These are phyloP conservation scores for Phlebiopsis flavidoalba DNA, from an alignment of 768 basidiomycete genomes.

Conservation along the genomic window DNA sequence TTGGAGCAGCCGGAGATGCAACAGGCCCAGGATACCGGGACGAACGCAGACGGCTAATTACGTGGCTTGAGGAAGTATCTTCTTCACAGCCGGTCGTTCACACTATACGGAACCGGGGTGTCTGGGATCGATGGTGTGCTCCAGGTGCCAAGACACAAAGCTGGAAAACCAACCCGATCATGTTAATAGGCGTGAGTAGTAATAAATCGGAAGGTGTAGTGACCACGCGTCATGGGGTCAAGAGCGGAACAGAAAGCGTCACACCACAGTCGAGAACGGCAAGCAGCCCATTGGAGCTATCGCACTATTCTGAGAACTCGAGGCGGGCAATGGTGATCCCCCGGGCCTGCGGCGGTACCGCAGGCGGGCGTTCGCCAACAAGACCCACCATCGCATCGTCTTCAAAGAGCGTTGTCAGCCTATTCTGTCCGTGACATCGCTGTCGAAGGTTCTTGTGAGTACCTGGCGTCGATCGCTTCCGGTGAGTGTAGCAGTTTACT, in stretches of 20 bases:
- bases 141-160: background rate
- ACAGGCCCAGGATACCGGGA: too few relatives aligned
- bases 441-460: background rate
- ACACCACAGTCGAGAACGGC: background rate
- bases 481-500: background rate
- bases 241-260: background rate
- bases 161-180: too few relatives aligned
- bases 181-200: too few relatives aligned
- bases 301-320: too few relatives aligned
- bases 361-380: background rate
- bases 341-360: too few relatives aligned
- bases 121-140: background rate
- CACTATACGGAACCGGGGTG: too few relatives aligned
- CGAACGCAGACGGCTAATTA: too few relatives aligned
- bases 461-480: background rate
- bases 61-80: background rate
- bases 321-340: background rate
- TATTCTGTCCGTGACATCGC: background rate
- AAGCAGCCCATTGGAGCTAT: background rate
- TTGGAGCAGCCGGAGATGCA: too few relatives aligned
- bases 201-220: too few relatives aligned
- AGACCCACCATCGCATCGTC: background rate
- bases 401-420: background rate
- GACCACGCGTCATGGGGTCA: background rate
- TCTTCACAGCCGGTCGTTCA: background rate